A percentile compares a stretch with the other conserved stretches of the same genome.
These are phyloP conservation scores for Cystobasidium onofrii DNA, from an alignment of 768 basidiomycete species.

Conservation along the genomic window DNA sequence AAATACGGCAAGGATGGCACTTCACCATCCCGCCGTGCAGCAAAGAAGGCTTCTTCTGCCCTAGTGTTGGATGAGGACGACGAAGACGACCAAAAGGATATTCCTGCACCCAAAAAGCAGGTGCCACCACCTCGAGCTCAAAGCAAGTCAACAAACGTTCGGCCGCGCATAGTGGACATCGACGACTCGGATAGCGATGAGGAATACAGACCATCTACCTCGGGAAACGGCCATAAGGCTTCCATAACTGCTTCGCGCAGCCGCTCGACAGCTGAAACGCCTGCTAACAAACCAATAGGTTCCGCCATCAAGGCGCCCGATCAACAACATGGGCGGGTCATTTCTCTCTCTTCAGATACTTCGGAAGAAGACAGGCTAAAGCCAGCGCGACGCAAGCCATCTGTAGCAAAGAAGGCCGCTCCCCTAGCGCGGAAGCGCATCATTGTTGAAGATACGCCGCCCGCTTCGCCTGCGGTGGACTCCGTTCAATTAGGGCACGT, in stretches of 20 bases:
- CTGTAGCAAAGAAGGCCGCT: neutral
- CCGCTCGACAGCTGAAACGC: neutral
- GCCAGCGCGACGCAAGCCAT: neutral
- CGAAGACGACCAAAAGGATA: neutral
- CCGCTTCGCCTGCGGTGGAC: neutral
- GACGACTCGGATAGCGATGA: neutral
- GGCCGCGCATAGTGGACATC: neutral
- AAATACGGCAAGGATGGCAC: neutral
- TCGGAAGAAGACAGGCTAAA: neutral
- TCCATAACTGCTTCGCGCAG: neutral
- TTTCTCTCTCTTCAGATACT: conserved; percentile 5
- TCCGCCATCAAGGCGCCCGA: neutral
- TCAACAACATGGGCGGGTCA: neutral
- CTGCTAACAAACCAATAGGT: neutral
- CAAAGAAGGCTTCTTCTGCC: neutral
- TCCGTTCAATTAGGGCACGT: neutral
- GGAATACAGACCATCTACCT: neutral
- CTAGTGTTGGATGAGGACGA: neutral
- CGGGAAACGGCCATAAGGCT: neutral
- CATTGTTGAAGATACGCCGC: neutral
- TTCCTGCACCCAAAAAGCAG: neutral
- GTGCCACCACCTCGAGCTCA: neutral
- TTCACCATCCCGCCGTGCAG: neutral
- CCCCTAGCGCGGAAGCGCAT: neutral
- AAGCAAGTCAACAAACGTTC: neutral